Evolutionary conservation across 441 rosid genomes (phyloP).

Genomic region (Croton setiger): DNA sequence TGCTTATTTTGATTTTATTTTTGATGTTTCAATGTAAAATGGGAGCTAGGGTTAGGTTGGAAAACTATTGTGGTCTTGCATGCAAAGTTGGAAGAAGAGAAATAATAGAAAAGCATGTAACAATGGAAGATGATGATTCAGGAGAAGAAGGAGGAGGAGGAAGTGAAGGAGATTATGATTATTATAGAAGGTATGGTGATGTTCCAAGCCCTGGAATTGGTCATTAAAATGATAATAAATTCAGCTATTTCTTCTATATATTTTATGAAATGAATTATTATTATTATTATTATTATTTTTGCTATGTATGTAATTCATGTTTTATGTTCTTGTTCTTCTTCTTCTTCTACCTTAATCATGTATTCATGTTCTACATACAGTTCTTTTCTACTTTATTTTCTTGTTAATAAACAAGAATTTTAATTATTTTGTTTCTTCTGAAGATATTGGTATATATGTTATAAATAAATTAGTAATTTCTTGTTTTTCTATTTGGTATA

Average conservation of each 20-base stretch:
- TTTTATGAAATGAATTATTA: not conserved
- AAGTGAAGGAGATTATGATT: slow-evolving; percentile 28
- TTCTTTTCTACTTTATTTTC: not conserved
- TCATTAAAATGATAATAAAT: slow-evolving; percentile 11
- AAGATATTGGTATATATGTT: too few species aligned
- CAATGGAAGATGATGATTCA: slow-evolving; percentile 17
- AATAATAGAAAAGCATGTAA: not conserved
- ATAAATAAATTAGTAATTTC: too few species aligned
- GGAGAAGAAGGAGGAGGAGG: slow-evolving; percentile 1
- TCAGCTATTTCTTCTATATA: not conserved
- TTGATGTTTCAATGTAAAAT: slow-evolving; percentile 15
- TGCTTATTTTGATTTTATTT: not conserved
- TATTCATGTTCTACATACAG: slow-evolving; percentile 9
- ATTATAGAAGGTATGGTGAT: slow-evolving; percentile 34
- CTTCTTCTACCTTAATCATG: too few species aligned
- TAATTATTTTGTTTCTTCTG: too few species aligned
- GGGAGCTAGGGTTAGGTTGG: slow-evolving; percentile 9
- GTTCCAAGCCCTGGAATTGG: slow-evolving; percentile 36
- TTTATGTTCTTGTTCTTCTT: not conserved
- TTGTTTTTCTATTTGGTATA: too few species aligned
- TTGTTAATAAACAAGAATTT: slow-evolving; percentile 10
- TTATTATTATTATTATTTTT: not conserved
- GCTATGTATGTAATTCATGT: not conserved
- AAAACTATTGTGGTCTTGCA: slow-evolving; percentile 16
- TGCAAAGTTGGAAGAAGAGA: slow-evolving; percentile 16